phyloP scores from a whole-genome alignment of 2,329 filamentous ascomycete species.

The Aspergillus viridinutans region DNA sequence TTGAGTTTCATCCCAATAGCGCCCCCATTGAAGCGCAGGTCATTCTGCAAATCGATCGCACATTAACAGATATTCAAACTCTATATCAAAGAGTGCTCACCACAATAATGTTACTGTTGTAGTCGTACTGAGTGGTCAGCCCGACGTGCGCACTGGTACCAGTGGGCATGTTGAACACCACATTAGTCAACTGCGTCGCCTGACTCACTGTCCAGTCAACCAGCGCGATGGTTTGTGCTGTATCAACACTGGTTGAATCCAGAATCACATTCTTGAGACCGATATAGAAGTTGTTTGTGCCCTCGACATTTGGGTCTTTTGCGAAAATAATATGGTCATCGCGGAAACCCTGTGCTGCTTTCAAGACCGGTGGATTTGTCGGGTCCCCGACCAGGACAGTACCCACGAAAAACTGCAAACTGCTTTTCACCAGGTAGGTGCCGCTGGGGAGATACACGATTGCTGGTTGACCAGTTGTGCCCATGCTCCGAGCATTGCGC shows the following conservation, averaged over 20 bases:
- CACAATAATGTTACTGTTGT: conserved; percentile 24
- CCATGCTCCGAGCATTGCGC: conserved; percentile 23
- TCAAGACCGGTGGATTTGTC: conserved; percentile 46
- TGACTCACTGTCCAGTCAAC: conserved; percentile 40
- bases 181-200: conserved; percentile 36
- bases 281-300: conserved; percentile 34
- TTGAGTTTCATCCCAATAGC: conserved; percentile 27
- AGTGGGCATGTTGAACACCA: conserved; percentile 35
- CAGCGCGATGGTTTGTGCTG: conserved; percentile 24
- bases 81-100: conserved; percentile 17
- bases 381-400: conserved; percentile 39
- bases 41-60: conserved; percentile 16
- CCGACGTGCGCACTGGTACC: conserved; percentile 31
- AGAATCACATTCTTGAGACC: conserved; percentile 37
- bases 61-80: not conserved
- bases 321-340: conserved; percentile 55
- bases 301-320: conserved; percentile 29
- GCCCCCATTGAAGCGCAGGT: conserved; percentile 26
- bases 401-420: conserved; percentile 26
- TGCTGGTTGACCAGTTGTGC: conserved; percentile 28
- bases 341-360: conserved; percentile 49
- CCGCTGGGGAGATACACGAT: conserved; percentile 29
- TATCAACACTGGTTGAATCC: conserved; percentile 30
- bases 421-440: conserved; percentile 22
- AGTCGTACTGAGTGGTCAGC: conserved; percentile 28